Conservation (phyloP, 1,284 basidiomycete genomes). For the Anthracocystis panici-leucophaei region DNA sequence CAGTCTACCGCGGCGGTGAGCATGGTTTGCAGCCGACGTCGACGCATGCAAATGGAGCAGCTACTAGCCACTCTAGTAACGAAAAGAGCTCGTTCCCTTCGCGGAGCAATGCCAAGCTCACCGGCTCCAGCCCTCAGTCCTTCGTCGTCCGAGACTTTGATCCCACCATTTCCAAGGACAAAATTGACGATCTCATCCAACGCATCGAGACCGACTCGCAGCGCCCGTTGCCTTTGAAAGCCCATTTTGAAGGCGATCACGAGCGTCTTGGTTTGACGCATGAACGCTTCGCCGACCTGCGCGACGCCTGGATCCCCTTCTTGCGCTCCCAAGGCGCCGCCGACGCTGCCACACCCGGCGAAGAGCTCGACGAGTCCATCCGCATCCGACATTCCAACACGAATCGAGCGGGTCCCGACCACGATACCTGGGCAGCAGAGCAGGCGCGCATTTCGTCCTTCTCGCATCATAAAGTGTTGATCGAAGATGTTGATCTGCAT, state of each 20-base stretch:
- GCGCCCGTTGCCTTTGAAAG: conserved; percentile 28
- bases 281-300: conserved; percentile 38
- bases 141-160: conserved; percentile 35
- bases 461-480: conserved; percentile 49
- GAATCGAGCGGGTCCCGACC: conserved; percentile 41
- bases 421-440: conserved; percentile 56
- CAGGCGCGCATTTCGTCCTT: conserved; percentile 50
- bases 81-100: conserved; percentile 2
- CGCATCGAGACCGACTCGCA: conserved; percentile 27
- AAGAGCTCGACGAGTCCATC: conserved; percentile 17
- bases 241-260: conserved; percentile 45
- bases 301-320: conserved; percentile 47
- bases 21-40: conserved; percentile 12
- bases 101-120: conserved; percentile 12
- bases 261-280: conserved; percentile 51
- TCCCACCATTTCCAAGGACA: conserved; percentile 27
- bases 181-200: conserved; percentile 32
- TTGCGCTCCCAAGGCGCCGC: conserved; percentile 22
- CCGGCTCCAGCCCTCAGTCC: conserved; percentile 40
- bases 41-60: neutral
- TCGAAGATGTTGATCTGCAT: conserved; percentile 64
- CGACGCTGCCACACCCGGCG: conserved; percentile 8
- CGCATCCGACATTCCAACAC: conserved; percentile 5
- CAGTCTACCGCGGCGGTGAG: conserved; percentile 31
- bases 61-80: neutral